Conservation (phyloP, 129 eudicot species). For the Cynara cardunculus region DNA sequence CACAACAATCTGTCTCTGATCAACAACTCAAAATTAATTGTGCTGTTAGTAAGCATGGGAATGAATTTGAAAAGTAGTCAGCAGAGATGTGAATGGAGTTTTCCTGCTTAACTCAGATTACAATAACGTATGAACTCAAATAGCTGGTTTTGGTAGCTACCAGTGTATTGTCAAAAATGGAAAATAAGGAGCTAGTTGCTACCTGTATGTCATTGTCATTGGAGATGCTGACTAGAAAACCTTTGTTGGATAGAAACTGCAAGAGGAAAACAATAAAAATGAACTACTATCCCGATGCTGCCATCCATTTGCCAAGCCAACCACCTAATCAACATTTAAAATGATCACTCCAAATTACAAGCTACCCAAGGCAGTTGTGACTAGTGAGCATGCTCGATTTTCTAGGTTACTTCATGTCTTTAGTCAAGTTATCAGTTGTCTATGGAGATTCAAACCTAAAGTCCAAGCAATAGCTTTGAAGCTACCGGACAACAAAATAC, state of each 20-base stretch:
- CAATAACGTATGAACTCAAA: background rate
- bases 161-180: background rate
- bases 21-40: background rate
- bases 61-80: background rate
- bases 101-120: conserved; percentile 8
- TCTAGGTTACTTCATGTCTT: background rate
- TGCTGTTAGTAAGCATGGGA: background rate
- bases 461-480: too few relatives aligned
- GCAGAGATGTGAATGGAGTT: background rate
- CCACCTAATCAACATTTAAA: background rate
- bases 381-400: background rate
- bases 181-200: background rate
- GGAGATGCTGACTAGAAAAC: conserved; percentile 70
- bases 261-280: conserved; percentile 17
- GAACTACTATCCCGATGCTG: background rate
- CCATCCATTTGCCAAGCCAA: background rate
- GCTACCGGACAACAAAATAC: too few relatives aligned
- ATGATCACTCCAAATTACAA: background rate
- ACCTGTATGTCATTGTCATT: conserved; percentile 90
- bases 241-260: conserved; percentile 93
- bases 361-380: background rate
- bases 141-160: background rate
- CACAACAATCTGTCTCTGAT: background rate
- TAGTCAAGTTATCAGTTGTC: background rate
- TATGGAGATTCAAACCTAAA: too few relatives aligned